Evolutionary conservation across 352 stramenopile species (phyloP).

Genomic region (Phytophthora idaei): DNA sequence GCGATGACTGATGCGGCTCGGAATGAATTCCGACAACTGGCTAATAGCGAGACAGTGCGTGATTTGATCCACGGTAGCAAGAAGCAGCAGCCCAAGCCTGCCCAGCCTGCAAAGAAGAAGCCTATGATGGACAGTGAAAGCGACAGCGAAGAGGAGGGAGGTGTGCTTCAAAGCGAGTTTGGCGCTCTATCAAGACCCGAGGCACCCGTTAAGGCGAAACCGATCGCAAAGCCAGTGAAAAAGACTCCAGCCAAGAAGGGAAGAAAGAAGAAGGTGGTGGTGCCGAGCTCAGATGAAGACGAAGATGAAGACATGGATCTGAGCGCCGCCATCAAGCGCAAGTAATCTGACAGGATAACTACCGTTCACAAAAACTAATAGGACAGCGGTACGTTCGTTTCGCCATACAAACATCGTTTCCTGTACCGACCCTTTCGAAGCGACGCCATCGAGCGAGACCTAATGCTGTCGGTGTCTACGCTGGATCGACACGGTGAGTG

Average conservation of each 20-base stretch:
- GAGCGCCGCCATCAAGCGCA: constrained; percentile 78
- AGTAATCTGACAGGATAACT: constrained; percentile 37
- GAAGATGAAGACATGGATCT: constrained; percentile 70
- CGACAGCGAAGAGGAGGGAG: constrained; percentile 76
- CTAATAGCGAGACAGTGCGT: constrained; percentile 50
- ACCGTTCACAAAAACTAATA: constrained; percentile 27
- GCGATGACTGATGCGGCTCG: constrained; percentile 40
- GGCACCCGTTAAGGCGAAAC: constrained; percentile 22
- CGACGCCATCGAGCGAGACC: constrained; percentile 14
- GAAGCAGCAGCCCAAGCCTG: constrained; percentile 20
- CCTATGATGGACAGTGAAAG: constrained; percentile 44
- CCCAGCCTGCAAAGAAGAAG: constrained; percentile 27
- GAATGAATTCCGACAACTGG: constrained; percentile 69
- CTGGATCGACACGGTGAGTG: constrained; percentile 7
- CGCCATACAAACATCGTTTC: constrained; percentile 21
- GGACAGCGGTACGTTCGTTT: constrained; percentile 32
- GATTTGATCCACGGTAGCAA: constrained; percentile 47
- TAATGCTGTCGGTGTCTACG: constrained; percentile 16
- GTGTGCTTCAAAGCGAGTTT: constrained; percentile 83
- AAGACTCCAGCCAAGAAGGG: constrained; percentile 39
- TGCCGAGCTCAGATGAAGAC: constrained; percentile 52
- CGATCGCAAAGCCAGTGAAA: constrained; percentile 16
- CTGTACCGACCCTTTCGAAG: constrained; percentile 21
- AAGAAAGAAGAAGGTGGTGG: constrained; percentile 44
- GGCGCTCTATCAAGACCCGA: constrained; percentile 13